Percentiles rank a stretch among this genome's conserved stretches.
Evolutionary conservation across 306 rosid species (phyloP).

Genomic region (Prunus fruticosa): DNA sequence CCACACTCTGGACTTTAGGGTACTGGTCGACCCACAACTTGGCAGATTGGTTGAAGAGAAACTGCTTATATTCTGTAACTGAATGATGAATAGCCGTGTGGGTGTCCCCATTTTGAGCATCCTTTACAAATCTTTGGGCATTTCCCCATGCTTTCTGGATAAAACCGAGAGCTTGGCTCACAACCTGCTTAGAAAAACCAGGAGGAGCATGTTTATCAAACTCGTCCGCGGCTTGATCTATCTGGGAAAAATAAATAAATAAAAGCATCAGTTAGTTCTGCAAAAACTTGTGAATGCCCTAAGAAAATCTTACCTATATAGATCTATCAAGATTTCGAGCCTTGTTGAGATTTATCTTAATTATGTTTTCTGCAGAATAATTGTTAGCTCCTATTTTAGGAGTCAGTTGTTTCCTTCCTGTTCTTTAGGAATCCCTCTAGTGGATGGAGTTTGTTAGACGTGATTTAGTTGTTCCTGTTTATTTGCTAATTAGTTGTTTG

Average conservation of each 20-base stretch:
- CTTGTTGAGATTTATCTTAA: neutral
- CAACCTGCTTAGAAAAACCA: conserved; percentile 40
- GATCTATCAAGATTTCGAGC: neutral
- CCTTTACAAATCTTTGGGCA: conserved; percentile 31
- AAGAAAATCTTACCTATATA: neutral
- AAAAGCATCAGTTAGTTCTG: neutral
- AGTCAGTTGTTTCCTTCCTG: no score
- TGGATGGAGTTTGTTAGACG: no score
- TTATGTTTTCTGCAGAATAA: no score
- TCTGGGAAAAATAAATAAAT: conserved; percentile 27
- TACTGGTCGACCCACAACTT: conserved; percentile 43
- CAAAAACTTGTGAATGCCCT: neutral
- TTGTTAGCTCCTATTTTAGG: no score
- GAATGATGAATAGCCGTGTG: conserved; percentile 43
- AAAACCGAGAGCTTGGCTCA: conserved; percentile 15
- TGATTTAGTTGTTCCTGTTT: no score
- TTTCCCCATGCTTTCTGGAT: conserved; percentile 30
- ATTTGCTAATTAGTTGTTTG: no score
- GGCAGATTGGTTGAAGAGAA: conserved; percentile 35
- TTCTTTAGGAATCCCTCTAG: no score
- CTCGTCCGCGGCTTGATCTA: conserved; percentile 47
- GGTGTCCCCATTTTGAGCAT: conserved; percentile 51
- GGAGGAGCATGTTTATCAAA: conserved; percentile 57
- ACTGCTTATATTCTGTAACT: conserved; percentile 44
- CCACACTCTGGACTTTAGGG: conserved; percentile 46